Conservation (phyloP, 345 rosid genomes). For the Rhodamnia rubescens region DNA sequence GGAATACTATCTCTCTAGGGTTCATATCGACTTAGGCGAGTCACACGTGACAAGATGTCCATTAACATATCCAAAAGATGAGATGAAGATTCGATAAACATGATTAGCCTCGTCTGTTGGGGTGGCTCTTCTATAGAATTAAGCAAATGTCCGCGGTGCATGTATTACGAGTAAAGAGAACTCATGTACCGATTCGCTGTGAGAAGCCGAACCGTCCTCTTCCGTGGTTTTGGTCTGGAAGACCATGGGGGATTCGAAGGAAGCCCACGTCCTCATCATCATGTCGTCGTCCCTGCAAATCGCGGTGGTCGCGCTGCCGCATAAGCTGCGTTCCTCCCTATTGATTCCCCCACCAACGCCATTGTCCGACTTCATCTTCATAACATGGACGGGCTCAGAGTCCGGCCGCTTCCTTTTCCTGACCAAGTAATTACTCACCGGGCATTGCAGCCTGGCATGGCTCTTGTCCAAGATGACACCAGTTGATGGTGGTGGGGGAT, state of each 20-base stretch:
- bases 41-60: not conserved
- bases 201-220: constrained; percentile 33
- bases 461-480: not conserved
- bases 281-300: constrained; percentile 17
- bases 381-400: not conserved
- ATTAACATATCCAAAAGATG: not conserved
- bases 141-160: not conserved
- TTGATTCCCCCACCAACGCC: not conserved
- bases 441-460: not conserved
- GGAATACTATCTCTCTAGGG: not conserved
- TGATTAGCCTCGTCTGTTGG: not conserved
- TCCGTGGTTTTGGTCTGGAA: constrained; percentile 30
- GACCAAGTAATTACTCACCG: not conserved
- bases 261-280: constrained; percentile 27
- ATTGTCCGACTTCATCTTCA: not conserved
- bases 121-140: not conserved
- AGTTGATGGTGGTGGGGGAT: not conserved
- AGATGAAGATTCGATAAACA: not conserved
- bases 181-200: constrained; percentile 31
- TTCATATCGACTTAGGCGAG: not conserved
- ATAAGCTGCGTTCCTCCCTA: constrained; percentile 6
- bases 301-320: constrained; percentile 20
- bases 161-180: not conserved
- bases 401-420: constrained; percentile 21
- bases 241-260: constrained; percentile 33